Conservation (phyloP, 257 asterid genomes). For the Nyctanthes arbortristis region DNA sequence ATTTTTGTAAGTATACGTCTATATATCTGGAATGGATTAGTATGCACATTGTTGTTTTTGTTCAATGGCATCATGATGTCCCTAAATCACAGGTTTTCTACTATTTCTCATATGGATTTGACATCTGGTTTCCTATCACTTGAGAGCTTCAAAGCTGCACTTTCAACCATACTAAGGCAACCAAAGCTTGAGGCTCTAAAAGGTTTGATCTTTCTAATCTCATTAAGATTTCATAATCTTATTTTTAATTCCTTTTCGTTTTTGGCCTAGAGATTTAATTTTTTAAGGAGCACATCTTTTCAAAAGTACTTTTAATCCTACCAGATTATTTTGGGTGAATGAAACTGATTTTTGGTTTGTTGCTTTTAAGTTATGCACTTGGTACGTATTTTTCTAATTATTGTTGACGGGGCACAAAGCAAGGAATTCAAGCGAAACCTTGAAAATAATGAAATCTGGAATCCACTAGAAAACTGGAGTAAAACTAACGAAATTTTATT, state of each 20-base stretch:
- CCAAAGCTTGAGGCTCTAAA: conserved; percentile 85
- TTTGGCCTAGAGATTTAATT: neutral
- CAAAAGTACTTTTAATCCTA: neutral
- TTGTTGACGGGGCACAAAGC: too few relatives aligned
- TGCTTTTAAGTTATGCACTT: neutral
- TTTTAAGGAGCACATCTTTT: neutral
- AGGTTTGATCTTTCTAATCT: conserved; percentile 55
- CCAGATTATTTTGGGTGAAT: too few relatives aligned
- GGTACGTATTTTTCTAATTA: neutral
- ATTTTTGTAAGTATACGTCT: conserved; percentile 70
- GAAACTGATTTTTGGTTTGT: neutral
- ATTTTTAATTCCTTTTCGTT: neutral
- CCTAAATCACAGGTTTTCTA: conserved; percentile 55
- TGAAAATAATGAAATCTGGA: neutral
- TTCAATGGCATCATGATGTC: conserved; percentile 21
- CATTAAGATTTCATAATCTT: neutral
- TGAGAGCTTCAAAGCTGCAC: conserved; percentile 70
- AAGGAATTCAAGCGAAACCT: too few relatives aligned
- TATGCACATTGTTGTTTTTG: neutral
- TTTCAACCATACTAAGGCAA: conserved; percentile 65
- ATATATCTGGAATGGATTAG: conserved; percentile 12
- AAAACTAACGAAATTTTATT: too few relatives aligned
- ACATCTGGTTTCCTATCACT: conserved; percentile 57
- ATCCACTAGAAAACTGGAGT: too few relatives aligned
- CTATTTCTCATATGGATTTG: conserved; percentile 67